Evolutionary conservation across 2,329 filamentous ascomycete genomes (phyloP).

Genomic region (Monosporascus sp.): DNA sequence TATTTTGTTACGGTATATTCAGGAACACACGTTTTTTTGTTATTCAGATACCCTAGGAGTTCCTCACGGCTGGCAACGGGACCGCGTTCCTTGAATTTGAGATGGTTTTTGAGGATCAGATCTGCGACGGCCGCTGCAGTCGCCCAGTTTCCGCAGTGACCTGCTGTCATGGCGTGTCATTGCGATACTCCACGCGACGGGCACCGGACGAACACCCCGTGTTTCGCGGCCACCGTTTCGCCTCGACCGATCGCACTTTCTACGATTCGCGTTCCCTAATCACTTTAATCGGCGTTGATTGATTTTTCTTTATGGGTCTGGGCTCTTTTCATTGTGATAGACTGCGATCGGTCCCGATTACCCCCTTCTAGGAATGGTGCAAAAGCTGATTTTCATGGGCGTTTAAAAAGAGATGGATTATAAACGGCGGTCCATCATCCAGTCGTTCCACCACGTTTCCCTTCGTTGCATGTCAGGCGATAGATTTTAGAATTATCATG

Average conservation of each 20-base stretch:
- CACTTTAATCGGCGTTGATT: conserved; percentile 23
- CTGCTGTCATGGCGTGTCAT: conserved; percentile 3
- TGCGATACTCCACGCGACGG: conserved; percentile 1
- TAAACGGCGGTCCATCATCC: conserved; percentile 7
- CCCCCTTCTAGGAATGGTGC: conserved; percentile 24
- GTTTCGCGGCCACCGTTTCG: conserved; percentile 2
- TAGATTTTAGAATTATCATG: conserved; percentile 8
- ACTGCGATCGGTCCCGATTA: conserved; percentile 19
- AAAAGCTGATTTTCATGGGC: conserved; percentile 24
- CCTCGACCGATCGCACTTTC: conserved; percentile 7
- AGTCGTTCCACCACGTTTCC: conserved; percentile 9
- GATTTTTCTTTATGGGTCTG: conserved; percentile 13
- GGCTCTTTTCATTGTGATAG: conserved; percentile 24
- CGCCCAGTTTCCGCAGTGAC: not conserved
- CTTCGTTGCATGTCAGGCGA: conserved; percentile 4
- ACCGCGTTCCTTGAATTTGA: conserved; percentile 1
- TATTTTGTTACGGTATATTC: conserved; percentile 20
- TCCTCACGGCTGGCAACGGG: conserved; percentile 12
- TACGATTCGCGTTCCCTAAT: conserved; percentile 20
- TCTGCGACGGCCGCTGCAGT: not conserved
- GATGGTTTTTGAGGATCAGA: conserved; percentile 1
- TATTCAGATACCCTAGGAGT: conserved; percentile 26
- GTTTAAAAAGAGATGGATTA: conserved; percentile 23
- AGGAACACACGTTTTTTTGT: conserved; percentile 23
- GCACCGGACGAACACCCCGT: not conserved